Evolutionary conservation across 495 filamentous ascomycete genomes (phyloP), one percentile per base, ranked within the genome.

Genomic region (Cercophora samala): DNA sequence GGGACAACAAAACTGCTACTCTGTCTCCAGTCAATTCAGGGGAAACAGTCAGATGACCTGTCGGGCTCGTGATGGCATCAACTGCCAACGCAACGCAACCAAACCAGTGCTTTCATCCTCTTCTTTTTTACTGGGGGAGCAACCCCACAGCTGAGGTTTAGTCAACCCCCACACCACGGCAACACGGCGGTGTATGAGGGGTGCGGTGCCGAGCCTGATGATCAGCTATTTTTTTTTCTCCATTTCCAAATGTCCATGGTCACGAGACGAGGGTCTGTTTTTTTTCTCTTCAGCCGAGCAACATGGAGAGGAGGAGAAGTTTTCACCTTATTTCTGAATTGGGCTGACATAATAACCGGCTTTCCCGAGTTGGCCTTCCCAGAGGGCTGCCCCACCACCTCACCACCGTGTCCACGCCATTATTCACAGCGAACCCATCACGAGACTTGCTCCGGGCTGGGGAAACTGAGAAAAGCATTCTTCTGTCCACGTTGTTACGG

Each of bases 301-400:
- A 21, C n/a, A n/a, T n/a, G n/a, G n/a, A n/a, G n/a, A n/a, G n/a
- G 5, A 42, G 46, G 18, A 51, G 4, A 32, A 15, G 17, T 62
- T 62, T 46, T 62, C 26, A 37, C 60, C 29, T 29, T 46, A 46
- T 46, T 46, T 46, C 37, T 46, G 37, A 13, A 46, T 46, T 46
- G 37, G 37, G 53, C 29, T 62, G 26, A 37, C 60, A 62, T n/a
- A 62, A 62, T 62, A 62, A 29, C 60, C 60, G 60, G 60, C 18
- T 51, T 62, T 25, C 60, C 60, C 60, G 60, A 62, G 60, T 62
- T 62, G 60, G 60, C 9, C 18, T 62, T 46, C 32, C 60, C 18
- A 18, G 32, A 18, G 26, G 17, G 46, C 25, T 29, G 32, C 60
- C 60, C 60, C 60, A 62, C 60, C 4, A 15, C 60, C 60, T 29